Conservation (phyloP, 1,284 basidiomycete genomes). For the Ceratobasidium sp. region DNA sequence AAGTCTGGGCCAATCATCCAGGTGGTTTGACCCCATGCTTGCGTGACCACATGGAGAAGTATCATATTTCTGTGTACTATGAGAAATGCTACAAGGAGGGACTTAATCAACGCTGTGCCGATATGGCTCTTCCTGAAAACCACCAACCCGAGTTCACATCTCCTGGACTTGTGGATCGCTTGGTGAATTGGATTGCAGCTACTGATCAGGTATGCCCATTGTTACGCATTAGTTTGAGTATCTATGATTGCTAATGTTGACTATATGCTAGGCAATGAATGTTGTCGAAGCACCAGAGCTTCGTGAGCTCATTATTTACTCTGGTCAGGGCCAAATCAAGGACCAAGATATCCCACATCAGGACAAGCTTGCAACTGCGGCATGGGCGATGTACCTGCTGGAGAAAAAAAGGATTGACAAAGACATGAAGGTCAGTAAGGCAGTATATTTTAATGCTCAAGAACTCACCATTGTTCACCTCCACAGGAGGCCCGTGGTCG, state of each 20-base stretch:
- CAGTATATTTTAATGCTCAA: not conserved
- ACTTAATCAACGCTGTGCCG: not conserved
- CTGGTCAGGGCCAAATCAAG: not conserved
- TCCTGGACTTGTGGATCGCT: not conserved
- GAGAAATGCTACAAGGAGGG: constrained; percentile 3
- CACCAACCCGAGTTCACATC: not conserved
- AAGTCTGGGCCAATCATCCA: not conserved
- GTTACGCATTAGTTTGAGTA: not conserved
- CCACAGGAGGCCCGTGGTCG: constrained; percentile 19
- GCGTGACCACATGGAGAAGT: constrained; percentile 18
- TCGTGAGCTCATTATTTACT: constrained; percentile 17
- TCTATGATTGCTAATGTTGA: not conserved
- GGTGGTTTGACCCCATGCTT: not conserved
- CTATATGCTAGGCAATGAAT: constrained; percentile 20
- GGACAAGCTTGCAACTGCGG: constrained; percentile 13
- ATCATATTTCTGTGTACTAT: not conserved
- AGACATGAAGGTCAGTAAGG: constrained; percentile 11
- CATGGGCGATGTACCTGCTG: constrained; percentile 22
- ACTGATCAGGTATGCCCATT: not conserved
- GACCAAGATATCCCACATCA: constrained; percentile 39
- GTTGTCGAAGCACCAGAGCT: constrained; percentile 29
- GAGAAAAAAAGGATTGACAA: constrained; percentile 7
- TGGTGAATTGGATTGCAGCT: not conserved
- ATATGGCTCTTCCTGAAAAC: not conserved
- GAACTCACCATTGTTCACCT: not conserved